Base-by-base conservation (phyloP, 2,329 filamentous ascomycete species). In the Diaporthe australafricana region DNA sequence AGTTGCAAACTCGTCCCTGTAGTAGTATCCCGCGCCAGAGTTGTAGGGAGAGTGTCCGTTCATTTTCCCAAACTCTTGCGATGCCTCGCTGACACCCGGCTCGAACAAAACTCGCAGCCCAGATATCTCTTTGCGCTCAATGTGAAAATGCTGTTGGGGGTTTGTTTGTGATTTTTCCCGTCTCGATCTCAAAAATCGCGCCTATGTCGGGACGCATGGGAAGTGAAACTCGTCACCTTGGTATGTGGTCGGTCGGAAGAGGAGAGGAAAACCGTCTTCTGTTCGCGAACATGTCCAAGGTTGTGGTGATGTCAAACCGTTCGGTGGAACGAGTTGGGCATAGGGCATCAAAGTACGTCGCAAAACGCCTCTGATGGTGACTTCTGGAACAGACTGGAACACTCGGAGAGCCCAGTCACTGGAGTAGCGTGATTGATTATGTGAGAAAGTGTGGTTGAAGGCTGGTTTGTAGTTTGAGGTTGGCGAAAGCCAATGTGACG, bases 211-310 rank as follows among this genome's bases (percentile, higher is more conserved):
- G 81, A 82, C 83, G 83, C 84, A 79, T 78, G 77, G 81, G 82
- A 81, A 81, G 82, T 81, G 82, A 84, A 79, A 80, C 84, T 83
- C 81, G 87, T 89, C 88, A 89, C 87, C 88, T 88, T 85, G 87
- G 86, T 88, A 87, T 88, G 84, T 87, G 85, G 84, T 88, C 86
- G 87, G 86, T 86, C 80, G 86, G 86, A 85, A 85, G 86, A 85
- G 84, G 86, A 82, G 85, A 87, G 81, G 83, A 84, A 81, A 82
- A 83, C 79, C 83, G 83, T 86, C 83, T 86, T 86, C 83, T 84
- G 85, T 83, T 83, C 82, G 85, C 84, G 81, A 87, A 90, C 88
- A 90, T 90, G 83, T 84, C 67, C 84, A 85, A 82, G 77, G 81
- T 82, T 82, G 79, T 77, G 78, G 78, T 80, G 77, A 78, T 77